Conservation (phyloP, 495 filamentous ascomycete species). For the Aspergillus diversus region DNA sequence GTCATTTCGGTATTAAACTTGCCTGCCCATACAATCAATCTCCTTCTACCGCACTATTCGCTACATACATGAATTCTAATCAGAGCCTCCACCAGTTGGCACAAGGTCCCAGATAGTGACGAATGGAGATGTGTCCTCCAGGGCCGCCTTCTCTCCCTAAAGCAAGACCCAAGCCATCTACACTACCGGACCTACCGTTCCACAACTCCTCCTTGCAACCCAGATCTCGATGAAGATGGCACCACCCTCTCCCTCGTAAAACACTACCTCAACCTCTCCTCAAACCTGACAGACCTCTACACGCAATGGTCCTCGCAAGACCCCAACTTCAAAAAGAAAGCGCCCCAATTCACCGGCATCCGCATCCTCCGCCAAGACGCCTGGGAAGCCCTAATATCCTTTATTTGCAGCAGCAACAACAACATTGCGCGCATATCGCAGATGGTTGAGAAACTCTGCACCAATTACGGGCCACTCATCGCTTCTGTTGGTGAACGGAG, state of each 20-base stretch:
- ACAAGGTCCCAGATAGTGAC: slow-evolving; percentile 67
- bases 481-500: slow-evolving; percentile 67
- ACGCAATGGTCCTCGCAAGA: slow-evolving; percentile 84
- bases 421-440: slow-evolving; percentile 93
- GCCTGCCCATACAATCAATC: neutral
- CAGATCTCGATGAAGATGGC: slow-evolving; percentile 31
- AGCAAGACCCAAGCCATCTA: slow-evolving; percentile 76
- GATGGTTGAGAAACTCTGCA: slow-evolving; percentile 93
- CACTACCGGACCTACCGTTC: slow-evolving; percentile 77
- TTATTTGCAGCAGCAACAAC: slow-evolving; percentile 99
- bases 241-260: slow-evolving; percentile 62
- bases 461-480: slow-evolving; percentile 78
- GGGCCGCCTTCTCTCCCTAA: slow-evolving; percentile 81
- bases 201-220: slow-evolving; percentile 31
- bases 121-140: slow-evolving; percentile 92
- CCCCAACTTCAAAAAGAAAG: slow-evolving; percentile 86
- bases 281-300: slow-evolving; percentile 77
- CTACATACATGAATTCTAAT: neutral
- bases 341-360: slow-evolving; percentile 85
- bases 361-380: slow-evolving; percentile 94
- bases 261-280: slow-evolving; percentile 80
- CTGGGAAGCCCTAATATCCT: slow-evolving; percentile 92
- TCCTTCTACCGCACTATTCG: neutral
- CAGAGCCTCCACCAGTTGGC: slow-evolving; percentile 62
- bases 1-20: slow-evolving; percentile 66